phyloP scores from a whole-genome alignment of 805 yeast species.

The Starmerella cellae region DNA sequence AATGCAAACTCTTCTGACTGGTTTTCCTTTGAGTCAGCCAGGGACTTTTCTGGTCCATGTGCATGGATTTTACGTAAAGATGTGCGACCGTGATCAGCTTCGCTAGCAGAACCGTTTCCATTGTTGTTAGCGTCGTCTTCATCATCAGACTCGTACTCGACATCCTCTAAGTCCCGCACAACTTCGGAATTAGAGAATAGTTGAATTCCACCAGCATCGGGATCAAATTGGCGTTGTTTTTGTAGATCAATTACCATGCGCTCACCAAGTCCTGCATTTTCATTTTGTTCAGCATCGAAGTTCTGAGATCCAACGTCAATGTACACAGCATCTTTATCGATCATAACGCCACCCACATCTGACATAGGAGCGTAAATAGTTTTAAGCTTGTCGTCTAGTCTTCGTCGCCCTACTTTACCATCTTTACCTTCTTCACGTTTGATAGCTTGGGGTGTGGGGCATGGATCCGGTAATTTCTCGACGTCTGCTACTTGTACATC shows the following conservation, averaged over 20 bases:
- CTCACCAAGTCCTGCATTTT: conserved; percentile 72
- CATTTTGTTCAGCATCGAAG: conserved; percentile 34
- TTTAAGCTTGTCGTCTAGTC: conserved; percentile 88
- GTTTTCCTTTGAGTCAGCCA: no score
- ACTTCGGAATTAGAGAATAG: conserved; percentile 54
- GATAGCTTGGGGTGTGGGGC: conserved; percentile 91
- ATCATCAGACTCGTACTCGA: conserved; percentile 24
- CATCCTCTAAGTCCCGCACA: conserved; percentile 34
- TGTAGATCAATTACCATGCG: conserved; percentile 72
- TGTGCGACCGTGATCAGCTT: conserved; percentile 30
- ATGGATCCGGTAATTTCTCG: conserved; percentile 93
- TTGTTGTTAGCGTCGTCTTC: conserved; percentile 24
- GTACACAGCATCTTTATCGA: conserved; percentile 95
- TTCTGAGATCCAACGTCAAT: conserved; percentile 55
- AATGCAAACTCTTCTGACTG: conserved; percentile 16
- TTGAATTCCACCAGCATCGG: conserved; percentile 58
- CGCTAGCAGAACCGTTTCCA: conserved; percentile 22
- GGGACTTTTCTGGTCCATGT: conserved; percentile 4
- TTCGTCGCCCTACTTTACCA: conserved; percentile 50
- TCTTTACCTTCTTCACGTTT: conserved; percentile 61
- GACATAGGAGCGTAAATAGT: conserved; percentile 98
- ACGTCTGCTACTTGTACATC: conserved; percentile 63
- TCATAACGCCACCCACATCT: conserved; percentile 96
- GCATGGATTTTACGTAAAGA: conserved; percentile 13
- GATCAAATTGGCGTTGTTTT: conserved; percentile 41